Base-by-base conservation (phyloP, 495 filamentous ascomycete genomes). In the Letharia lupina region DNA sequence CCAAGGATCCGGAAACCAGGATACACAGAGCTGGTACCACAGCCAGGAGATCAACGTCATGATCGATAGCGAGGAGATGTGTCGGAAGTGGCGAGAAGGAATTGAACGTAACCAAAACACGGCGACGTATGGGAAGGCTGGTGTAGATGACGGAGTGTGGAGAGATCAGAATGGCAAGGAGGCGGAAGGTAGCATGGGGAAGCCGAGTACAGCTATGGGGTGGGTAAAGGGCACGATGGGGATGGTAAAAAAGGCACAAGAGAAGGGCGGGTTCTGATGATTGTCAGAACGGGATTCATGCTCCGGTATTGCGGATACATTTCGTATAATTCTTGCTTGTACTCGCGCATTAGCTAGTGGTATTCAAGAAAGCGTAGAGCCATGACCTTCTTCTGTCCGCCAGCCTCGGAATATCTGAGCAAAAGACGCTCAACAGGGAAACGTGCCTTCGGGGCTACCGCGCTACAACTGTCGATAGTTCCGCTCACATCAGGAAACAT, bases 21-120 rank as follows among this genome's bases (percentile, higher is more conserved):
- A 93, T 63, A 91, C 89, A n/a, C 89, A 93, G 76, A 84, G 80
- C 65, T 93, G 86, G 84, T 91, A 79, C 68, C 89, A 93, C 71
- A 84, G 80, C 45, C 87, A 90, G 73, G 89, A 93, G 72, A 80
- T 88, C 64, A 93, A 93, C 69, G 69, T 91, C 16, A 81, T 93
- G 79, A 71, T 91, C 18, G 89, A 93, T 64, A 86, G 82, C 5
- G 70, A 73, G 0, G 63, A 76, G 3, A 70, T 91, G 10, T 93
- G 89, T 67, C 67, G 72, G 63, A 74, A 76, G 45, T 91, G 89
- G 89, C 77, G 81, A 23, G 83, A 85, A 31, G 84, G 77, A 0
- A 74, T 91, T 20, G 70, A 81, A 61, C 77, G 84, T 44, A 90
- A 90, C 70, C 88, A 91, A 76, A 91, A 91, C 68, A 91, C 88